Conservation (phyloP, 1,284 basidiomycete species). For the Stereum hirsutum region DNA sequence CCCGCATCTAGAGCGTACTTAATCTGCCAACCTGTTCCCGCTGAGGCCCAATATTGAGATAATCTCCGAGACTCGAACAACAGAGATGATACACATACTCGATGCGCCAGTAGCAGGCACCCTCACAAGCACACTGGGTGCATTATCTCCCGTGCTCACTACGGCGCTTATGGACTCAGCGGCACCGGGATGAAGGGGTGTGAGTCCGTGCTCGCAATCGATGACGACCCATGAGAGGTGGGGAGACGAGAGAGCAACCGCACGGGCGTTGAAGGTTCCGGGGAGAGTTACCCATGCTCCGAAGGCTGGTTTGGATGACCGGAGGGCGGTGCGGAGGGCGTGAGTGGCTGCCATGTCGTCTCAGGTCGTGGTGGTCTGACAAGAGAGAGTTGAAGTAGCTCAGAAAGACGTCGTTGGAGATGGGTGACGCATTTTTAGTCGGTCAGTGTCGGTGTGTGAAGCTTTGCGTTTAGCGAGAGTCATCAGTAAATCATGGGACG, state of each 20-base stretch:
- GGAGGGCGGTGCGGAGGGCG: conserved; percentile 20
- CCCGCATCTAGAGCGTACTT: conserved; percentile 60
- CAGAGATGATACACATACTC: too few species aligned
- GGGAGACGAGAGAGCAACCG: conserved; percentile 42
- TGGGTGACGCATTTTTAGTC: too few species aligned
- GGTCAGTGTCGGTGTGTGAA: too few species aligned
- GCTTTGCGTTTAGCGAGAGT: too few species aligned
- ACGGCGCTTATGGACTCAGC: conserved; percentile 47
- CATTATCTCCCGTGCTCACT: conserved; percentile 27
- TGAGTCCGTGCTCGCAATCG: conserved; percentile 60
- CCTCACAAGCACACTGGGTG: conserved; percentile 46
- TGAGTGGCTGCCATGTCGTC: too few species aligned
- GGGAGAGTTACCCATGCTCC: conserved; percentile 64
- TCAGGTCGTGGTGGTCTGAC: neutral
- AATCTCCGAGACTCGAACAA: too few species aligned
- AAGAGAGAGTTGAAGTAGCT: neutral
- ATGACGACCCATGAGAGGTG: conserved; percentile 52
- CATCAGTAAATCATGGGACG: too few species aligned
- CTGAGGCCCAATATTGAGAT: too few species aligned
- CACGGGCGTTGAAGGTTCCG: conserved; percentile 43
- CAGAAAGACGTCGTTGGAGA: too few species aligned
- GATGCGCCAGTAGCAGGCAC: conserved; percentile 55
- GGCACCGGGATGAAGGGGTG: conserved; percentile 41
- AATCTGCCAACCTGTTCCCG: conserved; percentile 55
- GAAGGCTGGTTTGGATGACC: conserved; percentile 35